Evolutionary conservation across 441 rosid species (phyloP).

Genomic region (Erysimum pusillum): DNA sequence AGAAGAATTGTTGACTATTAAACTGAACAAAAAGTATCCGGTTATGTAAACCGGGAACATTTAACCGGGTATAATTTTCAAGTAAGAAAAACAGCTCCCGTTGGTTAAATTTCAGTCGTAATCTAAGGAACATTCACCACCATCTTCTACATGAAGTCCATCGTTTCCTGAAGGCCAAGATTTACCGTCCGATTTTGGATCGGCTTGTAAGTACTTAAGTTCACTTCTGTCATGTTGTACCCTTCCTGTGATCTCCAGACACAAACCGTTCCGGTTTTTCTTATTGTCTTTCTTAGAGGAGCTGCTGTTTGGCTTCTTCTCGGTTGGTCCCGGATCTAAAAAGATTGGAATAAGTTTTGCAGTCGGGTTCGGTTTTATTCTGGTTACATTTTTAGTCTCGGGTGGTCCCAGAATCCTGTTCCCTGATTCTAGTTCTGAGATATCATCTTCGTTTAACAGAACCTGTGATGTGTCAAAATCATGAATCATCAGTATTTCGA

Average conservation of each 20-base stretch:
- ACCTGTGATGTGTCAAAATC: constrained; percentile 56
- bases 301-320: constrained; percentile 53
- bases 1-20: constrained; percentile 34
- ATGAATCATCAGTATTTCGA: constrained; percentile 2
- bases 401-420: constrained; percentile 70
- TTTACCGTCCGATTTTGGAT: constrained; percentile 33
- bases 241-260: constrained; percentile 89
- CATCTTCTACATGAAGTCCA: constrained; percentile 46
- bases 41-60: constrained; percentile 9
- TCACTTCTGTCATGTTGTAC: constrained; percentile 87
- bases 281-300: constrained; percentile 55
- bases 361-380: constrained; percentile 89
- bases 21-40: constrained; percentile 18
- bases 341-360: constrained; percentile 75
- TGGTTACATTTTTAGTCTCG: constrained; percentile 65
- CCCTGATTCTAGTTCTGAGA: constrained; percentile 66
- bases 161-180: constrained; percentile 37
- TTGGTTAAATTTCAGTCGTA: constrained; percentile 35
- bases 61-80: constrained; percentile 8
- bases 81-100: not conserved
- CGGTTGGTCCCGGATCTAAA: constrained; percentile 66
- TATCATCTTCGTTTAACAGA: constrained; percentile 81
- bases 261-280: constrained; percentile 58
- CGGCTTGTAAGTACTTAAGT: constrained; percentile 58
- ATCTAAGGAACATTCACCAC: constrained; percentile 51